Evolutionary conservation across 441 rosid species (phyloP).

Genomic region (Populus trichocarpa): DNA sequence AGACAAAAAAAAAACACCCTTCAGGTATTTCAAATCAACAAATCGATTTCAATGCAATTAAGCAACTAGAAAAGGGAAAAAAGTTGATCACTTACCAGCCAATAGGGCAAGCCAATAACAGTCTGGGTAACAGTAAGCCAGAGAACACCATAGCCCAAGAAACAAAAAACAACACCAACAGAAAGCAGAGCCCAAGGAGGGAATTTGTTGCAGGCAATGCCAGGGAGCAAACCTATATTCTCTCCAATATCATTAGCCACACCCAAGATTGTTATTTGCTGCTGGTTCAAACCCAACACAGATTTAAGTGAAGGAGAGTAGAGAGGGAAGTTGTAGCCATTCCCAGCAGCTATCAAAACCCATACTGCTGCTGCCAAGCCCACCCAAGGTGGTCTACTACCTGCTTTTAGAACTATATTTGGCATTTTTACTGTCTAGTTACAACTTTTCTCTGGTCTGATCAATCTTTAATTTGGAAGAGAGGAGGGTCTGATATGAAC

Average conservation of each 20-base stretch:
- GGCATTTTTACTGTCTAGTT: not conserved
- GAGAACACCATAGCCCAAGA: slow-evolving; percentile 83
- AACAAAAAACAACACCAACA: slow-evolving; percentile 64
- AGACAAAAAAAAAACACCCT: not conserved
- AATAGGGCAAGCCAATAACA: slow-evolving; percentile 61
- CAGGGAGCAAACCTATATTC: slow-evolving; percentile 77
- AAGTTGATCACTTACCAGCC: slow-evolving; percentile 54
- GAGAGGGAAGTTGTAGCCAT: slow-evolving; percentile 74
- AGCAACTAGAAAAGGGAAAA: not conserved
- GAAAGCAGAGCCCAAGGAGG: slow-evolving; percentile 82
- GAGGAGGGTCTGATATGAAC: not conserved
- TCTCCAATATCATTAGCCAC: slow-evolving; percentile 97
- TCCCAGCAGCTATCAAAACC: slow-evolving; percentile 80
- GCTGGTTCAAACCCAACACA: slow-evolving; percentile 76
- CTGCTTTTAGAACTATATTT: not conserved
- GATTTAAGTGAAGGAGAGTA: slow-evolving; percentile 76
- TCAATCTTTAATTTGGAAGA: not conserved
- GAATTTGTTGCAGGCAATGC: slow-evolving; percentile 78
- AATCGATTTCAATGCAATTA: not conserved
- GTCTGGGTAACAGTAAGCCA: slow-evolving; percentile 79
- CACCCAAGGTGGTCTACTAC: slow-evolving; percentile 58
- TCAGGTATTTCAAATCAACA: not conserved
- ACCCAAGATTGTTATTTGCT: slow-evolving; percentile 78
- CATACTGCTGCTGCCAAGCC: slow-evolving; percentile 93
- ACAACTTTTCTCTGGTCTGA: not conserved